A percentile compares a stretch with the other conserved stretches of the same genome.
Evolutionary conservation across 1,284 basidiomycete genomes (phyloP).

Genomic region (Moesziomyces antarcticus): DNA sequence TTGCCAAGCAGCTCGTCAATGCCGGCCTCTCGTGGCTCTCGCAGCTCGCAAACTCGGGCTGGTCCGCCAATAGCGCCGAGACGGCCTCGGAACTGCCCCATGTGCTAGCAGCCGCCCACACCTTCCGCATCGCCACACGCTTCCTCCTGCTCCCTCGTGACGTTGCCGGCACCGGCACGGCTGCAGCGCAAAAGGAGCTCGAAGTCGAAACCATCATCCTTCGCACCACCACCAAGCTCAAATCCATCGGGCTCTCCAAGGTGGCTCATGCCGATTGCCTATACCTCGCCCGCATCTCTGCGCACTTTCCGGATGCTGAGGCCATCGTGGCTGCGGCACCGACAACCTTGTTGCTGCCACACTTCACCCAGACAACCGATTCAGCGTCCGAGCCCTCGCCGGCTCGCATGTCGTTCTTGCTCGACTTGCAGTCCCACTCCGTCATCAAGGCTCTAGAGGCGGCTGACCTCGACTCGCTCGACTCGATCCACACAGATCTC

Average conservation of each 20-base stretch:
- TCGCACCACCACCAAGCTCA: constrained; percentile 31
- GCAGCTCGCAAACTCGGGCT: constrained; percentile 22
- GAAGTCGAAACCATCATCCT: constrained; percentile 43
- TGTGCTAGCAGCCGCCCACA: constrained; percentile 23
- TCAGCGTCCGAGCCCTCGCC: constrained; percentile 2
- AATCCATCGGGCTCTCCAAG: constrained; percentile 11
- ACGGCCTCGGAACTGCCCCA: constrained; percentile 3
- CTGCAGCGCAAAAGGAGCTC: constrained; percentile 37
- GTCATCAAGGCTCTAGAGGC: constrained; percentile 12
- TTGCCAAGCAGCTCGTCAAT: constrained; percentile 57
- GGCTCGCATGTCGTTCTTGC: constrained; percentile 20
- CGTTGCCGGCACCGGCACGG: not conserved
- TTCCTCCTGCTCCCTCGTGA: constrained; percentile 23
- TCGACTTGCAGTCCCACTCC: constrained; percentile 32
- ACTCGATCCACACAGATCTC: constrained; percentile 23
- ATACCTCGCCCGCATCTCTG: constrained; percentile 14
- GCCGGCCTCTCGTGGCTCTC: constrained; percentile 26
- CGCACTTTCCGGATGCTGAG: not conserved
- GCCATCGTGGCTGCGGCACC: not conserved
- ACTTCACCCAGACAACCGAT: constrained; percentile 1
- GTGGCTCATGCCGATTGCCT: constrained; percentile 19
- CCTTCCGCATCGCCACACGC: constrained; percentile 33
- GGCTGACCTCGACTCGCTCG: constrained; percentile 3
- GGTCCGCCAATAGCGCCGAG: constrained; percentile 13
- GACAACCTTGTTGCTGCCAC: constrained; percentile 13